Evolutionary conservation across 176 grass and related monocot genomes (phyloP).

Genomic region (sorghum (Sorghum bicolor)): DNA sequence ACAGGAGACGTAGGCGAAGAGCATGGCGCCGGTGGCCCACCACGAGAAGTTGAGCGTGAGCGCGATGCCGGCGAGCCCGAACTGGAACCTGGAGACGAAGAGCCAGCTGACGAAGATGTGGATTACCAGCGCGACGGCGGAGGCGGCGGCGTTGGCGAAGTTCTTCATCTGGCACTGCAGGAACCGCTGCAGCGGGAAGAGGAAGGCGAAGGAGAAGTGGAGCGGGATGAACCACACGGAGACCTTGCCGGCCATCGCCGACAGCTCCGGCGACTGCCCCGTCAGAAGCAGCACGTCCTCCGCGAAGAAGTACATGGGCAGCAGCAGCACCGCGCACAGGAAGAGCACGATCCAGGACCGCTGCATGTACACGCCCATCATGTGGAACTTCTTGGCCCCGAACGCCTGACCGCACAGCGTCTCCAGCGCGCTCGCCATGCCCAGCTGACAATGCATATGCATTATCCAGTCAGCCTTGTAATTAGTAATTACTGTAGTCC

Average conservation of each 20-base stretch:
- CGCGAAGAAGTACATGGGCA: conserved; percentile 81
- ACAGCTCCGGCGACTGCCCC: conserved; percentile 71
- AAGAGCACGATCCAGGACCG: conserved; percentile 86
- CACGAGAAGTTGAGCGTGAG: conserved; percentile 92
- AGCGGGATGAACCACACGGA: conserved; percentile 93
- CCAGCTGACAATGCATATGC: too few relatives aligned
- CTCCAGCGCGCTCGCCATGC: conserved; percentile 77
- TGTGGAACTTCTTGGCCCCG: conserved; percentile 71
- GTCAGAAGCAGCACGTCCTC: conserved; percentile 62
- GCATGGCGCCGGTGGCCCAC: conserved; percentile 56
- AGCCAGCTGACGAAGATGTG: conserved; percentile 80
- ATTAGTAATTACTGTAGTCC: too few relatives aligned
- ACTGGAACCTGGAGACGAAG: conserved; percentile 46
- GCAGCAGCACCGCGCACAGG: conserved; percentile 61
- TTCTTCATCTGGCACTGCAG: conserved; percentile 97
- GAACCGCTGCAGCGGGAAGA: conserved; percentile 93
- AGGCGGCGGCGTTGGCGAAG: conserved; percentile 43
- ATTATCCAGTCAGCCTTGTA: too few relatives aligned
- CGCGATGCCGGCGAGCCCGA: conserved; percentile 71
- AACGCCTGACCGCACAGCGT: conserved; percentile 59
- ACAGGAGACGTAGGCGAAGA: conserved; percentile 52
- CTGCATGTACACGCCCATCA: conserved; percentile 98
- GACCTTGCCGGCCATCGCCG: conserved; percentile 51
- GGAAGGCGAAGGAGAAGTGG: conserved; percentile 87
- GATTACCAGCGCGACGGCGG: conserved; percentile 49